Conservation (phyloP, 306 rosid genomes). For the Cucumis hystrix region DNA sequence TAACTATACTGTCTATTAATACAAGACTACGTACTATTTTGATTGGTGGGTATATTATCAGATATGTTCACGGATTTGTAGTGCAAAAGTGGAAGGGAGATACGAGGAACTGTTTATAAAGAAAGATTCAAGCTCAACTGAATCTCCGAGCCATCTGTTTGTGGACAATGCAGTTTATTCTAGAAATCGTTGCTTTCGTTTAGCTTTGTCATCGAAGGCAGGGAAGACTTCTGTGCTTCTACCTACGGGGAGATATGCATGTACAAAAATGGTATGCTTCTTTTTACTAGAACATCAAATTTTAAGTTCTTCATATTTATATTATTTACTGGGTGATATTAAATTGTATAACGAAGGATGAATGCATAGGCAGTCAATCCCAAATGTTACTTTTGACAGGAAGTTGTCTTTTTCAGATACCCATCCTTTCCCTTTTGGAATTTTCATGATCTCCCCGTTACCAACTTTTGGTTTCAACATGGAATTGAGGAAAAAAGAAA, state of each 20-base stretch:
- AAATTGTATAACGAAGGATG: neutral
- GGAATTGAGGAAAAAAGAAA: neutral
- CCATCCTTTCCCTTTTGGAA: neutral
- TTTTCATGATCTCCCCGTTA: neutral
- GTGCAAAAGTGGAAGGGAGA: conserved; percentile 27
- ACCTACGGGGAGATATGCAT: conserved; percentile 50
- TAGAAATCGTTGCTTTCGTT: conserved; percentile 85
- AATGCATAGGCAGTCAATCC: neutral
- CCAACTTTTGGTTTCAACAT: neutral
- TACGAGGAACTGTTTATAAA: conserved; percentile 43
- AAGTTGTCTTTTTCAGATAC: neutral
- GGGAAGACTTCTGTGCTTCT: conserved; percentile 77
- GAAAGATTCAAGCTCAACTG: conserved; percentile 51
- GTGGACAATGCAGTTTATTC: conserved; percentile 89
- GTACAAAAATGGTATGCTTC: conserved; percentile 46
- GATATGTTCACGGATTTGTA: conserved; percentile 71
- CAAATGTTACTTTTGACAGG: neutral
- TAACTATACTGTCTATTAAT: conserved; percentile 1
- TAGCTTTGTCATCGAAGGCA: conserved; percentile 82
- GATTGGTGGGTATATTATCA: conserved; percentile 28
- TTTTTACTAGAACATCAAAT: conserved; percentile 9
- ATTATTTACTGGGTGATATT: neutral
- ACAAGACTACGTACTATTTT: neutral
- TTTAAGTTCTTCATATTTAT: neutral
- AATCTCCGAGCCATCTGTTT: conserved; percentile 47